Conservation (phyloP, 192 early-diverging fungal species). For the Entophlyctis luteolus region DNA sequence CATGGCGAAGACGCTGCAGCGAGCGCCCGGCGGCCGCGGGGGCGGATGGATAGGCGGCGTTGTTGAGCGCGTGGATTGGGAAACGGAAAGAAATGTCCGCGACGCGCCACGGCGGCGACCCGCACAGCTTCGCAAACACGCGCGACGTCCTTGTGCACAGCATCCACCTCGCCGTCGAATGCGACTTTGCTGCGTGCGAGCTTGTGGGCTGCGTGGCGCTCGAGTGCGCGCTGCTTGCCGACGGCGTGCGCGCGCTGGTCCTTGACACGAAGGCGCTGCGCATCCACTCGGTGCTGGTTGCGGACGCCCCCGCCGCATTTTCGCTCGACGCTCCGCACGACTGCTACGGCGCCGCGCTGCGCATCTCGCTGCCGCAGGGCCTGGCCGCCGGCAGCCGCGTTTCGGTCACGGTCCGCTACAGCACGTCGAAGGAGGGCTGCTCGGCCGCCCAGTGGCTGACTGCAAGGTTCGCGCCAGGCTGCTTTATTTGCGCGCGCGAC, state of each 20-base stretch:
- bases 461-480: constrained; percentile 48
- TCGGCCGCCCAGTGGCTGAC: constrained; percentile 90
- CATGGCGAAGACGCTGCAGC: too few relatives aligned
- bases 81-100: too few relatives aligned
- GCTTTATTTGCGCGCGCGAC: background rate
- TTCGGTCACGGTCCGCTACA: constrained; percentile 64
- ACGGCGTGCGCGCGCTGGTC: constrained; percentile 57
- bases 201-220: constrained; percentile 66
- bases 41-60: too few relatives aligned
- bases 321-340: constrained; percentile 42
- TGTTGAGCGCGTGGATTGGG: too few relatives aligned
- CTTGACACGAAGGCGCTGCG: constrained; percentile 25
- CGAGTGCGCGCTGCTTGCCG: constrained; percentile 50
- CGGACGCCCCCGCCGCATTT: background rate
- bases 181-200: constrained; percentile 71
- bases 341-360: constrained; percentile 63
- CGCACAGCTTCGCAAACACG: constrained; percentile 80
- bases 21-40: too few relatives aligned
- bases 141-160: constrained; percentile 69
- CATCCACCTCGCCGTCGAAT: constrained; percentile 68
- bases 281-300: constrained; percentile 1
- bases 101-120: too few relatives aligned
- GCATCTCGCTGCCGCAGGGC: constrained; percentile 47
- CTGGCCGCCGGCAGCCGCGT: constrained; percentile 37
- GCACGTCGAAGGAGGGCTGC: constrained; percentile 69